Conservation (phyloP, 164 flowering plant genomes). For the Dillenia suffruticosa region DNA sequence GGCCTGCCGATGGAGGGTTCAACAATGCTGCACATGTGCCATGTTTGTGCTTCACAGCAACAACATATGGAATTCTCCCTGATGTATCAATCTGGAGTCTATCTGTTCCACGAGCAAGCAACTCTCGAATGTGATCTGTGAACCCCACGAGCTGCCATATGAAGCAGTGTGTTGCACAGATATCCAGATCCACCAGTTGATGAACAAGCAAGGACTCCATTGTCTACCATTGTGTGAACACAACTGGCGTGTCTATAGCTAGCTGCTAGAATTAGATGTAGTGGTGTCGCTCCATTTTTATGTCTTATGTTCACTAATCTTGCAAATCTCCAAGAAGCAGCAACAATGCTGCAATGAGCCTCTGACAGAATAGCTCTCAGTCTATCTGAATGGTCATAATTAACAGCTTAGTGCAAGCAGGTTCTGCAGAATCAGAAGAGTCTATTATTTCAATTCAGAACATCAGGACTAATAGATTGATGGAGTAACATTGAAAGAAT, state of each 20-base stretch:
- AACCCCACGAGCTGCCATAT: slow-evolving; percentile 51
- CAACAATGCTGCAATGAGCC: slow-evolving; percentile 31
- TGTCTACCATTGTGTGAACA: slow-evolving; percentile 32
- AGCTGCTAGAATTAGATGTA: slow-evolving; percentile 41
- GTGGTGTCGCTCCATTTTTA: slow-evolving; percentile 41
- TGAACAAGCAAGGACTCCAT: slow-evolving; percentile 49
- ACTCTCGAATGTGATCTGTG: slow-evolving; percentile 43
- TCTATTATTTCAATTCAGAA: slow-evolving; percentile 85
- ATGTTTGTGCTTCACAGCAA: slow-evolving; percentile 48
- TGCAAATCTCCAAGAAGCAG: slow-evolving; percentile 50
- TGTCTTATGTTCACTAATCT: slow-evolving; percentile 54
- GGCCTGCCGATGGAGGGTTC: slow-evolving; percentile 50
- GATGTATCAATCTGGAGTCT: slow-evolving; percentile 43
- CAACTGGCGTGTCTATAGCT: slow-evolving; percentile 33
- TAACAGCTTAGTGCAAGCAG: slow-evolving; percentile 55
- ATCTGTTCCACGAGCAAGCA: slow-evolving; percentile 66
- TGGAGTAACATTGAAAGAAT: slow-evolving; percentile 61
- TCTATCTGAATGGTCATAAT: slow-evolving; percentile 43
- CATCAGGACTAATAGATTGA: slow-evolving; percentile 59
- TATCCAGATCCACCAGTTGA: slow-evolving; percentile 43
- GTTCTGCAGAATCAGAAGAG: slow-evolving; percentile 88
- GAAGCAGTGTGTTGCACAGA: slow-evolving; percentile 53
- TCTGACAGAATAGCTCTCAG: slow-evolving; percentile 39
- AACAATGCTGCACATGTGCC: slow-evolving; percentile 43
- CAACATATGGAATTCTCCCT: slow-evolving; percentile 44